Percentiles rank a stretch among this genome's conserved stretches.
These are phyloP conservation scores for Austroboletus novae-zelandiae DNA, from an alignment of 1,284 basidiomycete species.

Conservation along the genomic window DNA sequence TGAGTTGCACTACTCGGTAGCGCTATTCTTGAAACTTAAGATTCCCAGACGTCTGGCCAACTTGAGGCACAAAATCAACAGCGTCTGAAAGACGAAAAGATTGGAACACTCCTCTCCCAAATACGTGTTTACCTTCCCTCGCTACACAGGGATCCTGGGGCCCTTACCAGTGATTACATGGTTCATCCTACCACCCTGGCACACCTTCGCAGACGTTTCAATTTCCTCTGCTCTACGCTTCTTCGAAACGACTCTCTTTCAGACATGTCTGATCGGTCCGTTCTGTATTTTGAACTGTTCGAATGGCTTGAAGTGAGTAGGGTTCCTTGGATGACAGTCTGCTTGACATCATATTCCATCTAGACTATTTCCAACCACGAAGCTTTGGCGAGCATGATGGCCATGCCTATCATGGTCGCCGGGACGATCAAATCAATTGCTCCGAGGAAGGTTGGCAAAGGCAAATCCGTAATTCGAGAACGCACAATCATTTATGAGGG, in stretches of 20 bases:
- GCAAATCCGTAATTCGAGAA: slow-evolving; percentile 57
- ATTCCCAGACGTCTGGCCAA: slow-evolving; percentile 69
- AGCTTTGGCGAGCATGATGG: slow-evolving; percentile 89
- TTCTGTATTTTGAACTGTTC: slow-evolving; percentile 85
- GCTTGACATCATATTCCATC: not conserved
- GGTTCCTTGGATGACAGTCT: not conserved
- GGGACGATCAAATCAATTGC: slow-evolving; percentile 62
- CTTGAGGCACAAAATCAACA: slow-evolving; percentile 72
- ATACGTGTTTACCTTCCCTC: slow-evolving; percentile 81
- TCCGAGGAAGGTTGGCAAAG: slow-evolving; percentile 48
- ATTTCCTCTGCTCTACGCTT: slow-evolving; percentile 78
- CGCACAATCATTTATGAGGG: slow-evolving; percentile 86
- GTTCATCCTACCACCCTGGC: slow-evolving; percentile 87
- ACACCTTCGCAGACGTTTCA: slow-evolving; percentile 85
- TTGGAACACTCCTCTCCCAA: slow-evolving; percentile 62
- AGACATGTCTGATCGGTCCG: slow-evolving; percentile 86
- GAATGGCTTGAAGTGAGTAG: slow-evolving; percentile 82
- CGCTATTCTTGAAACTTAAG: slow-evolving; percentile 2
- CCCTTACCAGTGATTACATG: slow-evolving; percentile 80
- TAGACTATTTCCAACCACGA: slow-evolving; percentile 89
- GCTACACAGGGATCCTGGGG: slow-evolving; percentile 66
- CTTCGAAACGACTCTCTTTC: slow-evolving; percentile 87
- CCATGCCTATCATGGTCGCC: slow-evolving; percentile 90
- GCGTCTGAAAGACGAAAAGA: slow-evolving; percentile 64
- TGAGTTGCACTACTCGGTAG: slow-evolving; percentile 39